A percentile compares a stretch with the other conserved stretches of the same genome.
Conservation (phyloP, 768 basidiomycete species). For the Russula abietina region DNA sequence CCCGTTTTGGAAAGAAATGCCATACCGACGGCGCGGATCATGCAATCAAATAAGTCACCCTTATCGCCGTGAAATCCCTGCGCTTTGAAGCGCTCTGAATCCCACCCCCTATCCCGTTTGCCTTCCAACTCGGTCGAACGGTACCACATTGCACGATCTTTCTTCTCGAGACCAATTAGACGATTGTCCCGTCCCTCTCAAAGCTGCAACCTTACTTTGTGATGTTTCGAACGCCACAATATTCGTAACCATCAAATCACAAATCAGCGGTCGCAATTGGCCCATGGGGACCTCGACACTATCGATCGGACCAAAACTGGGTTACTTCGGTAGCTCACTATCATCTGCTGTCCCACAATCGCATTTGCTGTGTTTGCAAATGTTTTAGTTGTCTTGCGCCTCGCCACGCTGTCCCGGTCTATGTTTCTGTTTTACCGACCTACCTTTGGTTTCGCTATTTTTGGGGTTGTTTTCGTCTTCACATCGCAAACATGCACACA, state of each 20-base stretch:
- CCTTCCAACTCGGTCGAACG: background rate
- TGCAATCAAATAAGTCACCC: slow-evolving; percentile 13
- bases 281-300: background rate
- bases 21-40: slow-evolving; percentile 22
- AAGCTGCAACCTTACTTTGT: background rate
- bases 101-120: background rate
- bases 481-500: slow-evolving; percentile 1
- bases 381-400: background rate
- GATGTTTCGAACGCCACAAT: slow-evolving; percentile 1
- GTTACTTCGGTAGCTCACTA: background rate
- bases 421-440: slow-evolving; percentile 1
- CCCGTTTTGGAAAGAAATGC: slow-evolving; percentile 10
- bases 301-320: background rate
- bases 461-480: slow-evolving; percentile 1
- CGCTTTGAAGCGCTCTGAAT: background rate
- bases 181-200: background rate
- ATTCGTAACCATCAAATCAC: background rate
- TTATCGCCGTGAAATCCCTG: slow-evolving; percentile 11
- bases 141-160: background rate
- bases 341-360: background rate
- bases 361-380: background rate
- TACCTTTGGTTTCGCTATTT: slow-evolving; percentile 2
- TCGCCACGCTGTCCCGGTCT: slow-evolving; percentile 5
- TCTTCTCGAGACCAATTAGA: slow-evolving; percentile 7
- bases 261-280: background rate